Evolutionary conservation across 1,284 basidiomycete genomes (phyloP), one percentile per base, ranked within the genome.

Genomic region (Hymenochaete sp.): DNA sequence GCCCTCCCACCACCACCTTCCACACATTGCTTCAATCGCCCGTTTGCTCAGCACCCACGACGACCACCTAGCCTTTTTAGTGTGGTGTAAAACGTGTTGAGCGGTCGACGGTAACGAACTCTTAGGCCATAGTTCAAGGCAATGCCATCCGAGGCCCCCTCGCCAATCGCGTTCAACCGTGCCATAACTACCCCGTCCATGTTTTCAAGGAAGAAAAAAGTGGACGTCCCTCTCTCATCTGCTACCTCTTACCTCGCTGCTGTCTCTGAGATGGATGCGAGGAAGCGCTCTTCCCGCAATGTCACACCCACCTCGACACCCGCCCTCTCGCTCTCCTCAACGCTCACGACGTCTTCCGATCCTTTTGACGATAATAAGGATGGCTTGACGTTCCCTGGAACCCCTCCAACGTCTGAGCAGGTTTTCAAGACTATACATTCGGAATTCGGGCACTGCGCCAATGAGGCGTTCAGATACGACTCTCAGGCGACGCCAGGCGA

Each of bases 361-460:
- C 13, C 11, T 7, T 66, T 68, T 29, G 65, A 74, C 53, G 32
- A n/a, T 4, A 68, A 69, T 56, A 56, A 60, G 0, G 71, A 79
- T 57, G 74, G 72, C 5, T 71, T 87, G 28, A 58, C 71, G 13
- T 66, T 75, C 44, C 82, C 83, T 19, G 57, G 64, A 41, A 65
- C 66, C 14, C 79, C 84, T 3, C 82, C 84, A 1, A 86, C 78
- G 33, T 87, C 84, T 0, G 78, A 82, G 56, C 79, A 86, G 58
- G 71, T 81, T 24, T 85, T 83, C 59, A 71, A 66, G 29, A 85
- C 82, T 9, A 71, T 84, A 28, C 89, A 93, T 64, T 76, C 83
- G 28, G 89, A 93, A 65, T 93, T 91, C 56, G 89, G 89, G 8
- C 85, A 87, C 60, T 91, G 87, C 56, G 73, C 73, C 10, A 79